Conservation (phyloP, 1,284 basidiomycete genomes). For the Pseudozyma pruni region DNA sequence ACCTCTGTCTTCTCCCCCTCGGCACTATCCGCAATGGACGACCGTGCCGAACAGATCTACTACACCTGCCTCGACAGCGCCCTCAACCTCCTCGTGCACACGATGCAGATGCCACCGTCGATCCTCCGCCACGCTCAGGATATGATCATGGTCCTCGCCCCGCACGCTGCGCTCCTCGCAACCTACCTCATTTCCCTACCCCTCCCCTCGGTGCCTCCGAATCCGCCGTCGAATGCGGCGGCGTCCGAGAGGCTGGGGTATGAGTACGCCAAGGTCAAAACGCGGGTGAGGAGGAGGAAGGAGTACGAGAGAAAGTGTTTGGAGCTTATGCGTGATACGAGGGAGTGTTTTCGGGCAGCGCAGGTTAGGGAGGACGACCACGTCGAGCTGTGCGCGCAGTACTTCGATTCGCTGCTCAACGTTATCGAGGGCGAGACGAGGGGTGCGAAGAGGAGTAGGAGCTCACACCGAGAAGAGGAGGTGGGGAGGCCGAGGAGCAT, state of each 20-base stretch:
- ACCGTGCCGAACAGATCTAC: slow-evolving; percentile 46
- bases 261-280: slow-evolving; percentile 40
- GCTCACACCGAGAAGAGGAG: slow-evolving; percentile 8
- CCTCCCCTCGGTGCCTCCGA: slow-evolving; percentile 24
- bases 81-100: slow-evolving; percentile 38
- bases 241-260: slow-evolving; percentile 16
- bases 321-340: slow-evolving; percentile 43
- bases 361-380: slow-evolving; percentile 38
- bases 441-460: slow-evolving; percentile 31
- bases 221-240: slow-evolving; percentile 13
- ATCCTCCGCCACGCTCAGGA: slow-evolving; percentile 49
- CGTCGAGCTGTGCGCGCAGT: slow-evolving; percentile 41
- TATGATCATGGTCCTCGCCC: slow-evolving; percentile 50
- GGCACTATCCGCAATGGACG: slow-evolving; percentile 36
- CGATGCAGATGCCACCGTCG: slow-evolving; percentile 31
- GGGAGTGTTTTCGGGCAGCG: slow-evolving; percentile 32
- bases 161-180: slow-evolving; percentile 48
- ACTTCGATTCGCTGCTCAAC: slow-evolving; percentile 44
- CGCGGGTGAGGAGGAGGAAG: slow-evolving; percentile 36
- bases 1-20: slow-evolving; percentile 28
- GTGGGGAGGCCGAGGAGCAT: slow-evolving; percentile 5
- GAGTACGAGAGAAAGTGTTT: slow-evolving; percentile 51
- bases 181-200: slow-evolving; percentile 50
- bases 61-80: slow-evolving; percentile 48
- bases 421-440: slow-evolving; percentile 34